Conservation (phyloP, 371 early-diverging fungal species). For the Funneliformis caledonium region DNA sequence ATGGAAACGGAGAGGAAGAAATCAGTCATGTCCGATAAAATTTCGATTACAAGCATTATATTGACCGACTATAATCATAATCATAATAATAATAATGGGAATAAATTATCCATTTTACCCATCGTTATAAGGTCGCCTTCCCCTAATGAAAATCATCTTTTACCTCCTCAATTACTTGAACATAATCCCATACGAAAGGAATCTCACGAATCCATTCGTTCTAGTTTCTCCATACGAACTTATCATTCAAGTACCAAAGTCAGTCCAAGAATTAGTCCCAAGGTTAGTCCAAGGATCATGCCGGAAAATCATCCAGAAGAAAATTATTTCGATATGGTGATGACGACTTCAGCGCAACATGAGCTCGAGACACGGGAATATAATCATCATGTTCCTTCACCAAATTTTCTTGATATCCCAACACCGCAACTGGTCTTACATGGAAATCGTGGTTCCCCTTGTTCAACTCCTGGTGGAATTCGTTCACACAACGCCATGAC, state of each 20-base stretch:
- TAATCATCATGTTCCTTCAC: not conserved
- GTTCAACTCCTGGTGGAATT: constrained; percentile 13
- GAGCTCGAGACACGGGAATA: not conserved
- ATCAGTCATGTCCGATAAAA: not conserved
- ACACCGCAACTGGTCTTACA: not conserved
- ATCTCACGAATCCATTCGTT: not conserved
- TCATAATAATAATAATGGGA: not conserved
- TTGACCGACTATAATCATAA: not conserved
- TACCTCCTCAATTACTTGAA: not conserved
- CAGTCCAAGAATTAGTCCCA: not conserved
- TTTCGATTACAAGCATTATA: constrained; percentile 11
- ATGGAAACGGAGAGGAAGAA: not conserved
- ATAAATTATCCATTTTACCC: not conserved
- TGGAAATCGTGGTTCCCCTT: not conserved
- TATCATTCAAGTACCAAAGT: not conserved
- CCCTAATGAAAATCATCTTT: not conserved
- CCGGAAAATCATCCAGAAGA: not conserved
- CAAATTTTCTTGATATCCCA: not conserved
- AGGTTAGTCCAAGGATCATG: not conserved
- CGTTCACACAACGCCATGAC: not conserved
- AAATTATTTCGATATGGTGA: not conserved
- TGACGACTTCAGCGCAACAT: not conserved
- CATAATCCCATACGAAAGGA: not conserved
- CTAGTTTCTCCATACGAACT: not conserved
- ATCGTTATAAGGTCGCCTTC: constrained; percentile 20